Evolutionary conservation across 768 basidiomycete genomes (phyloP), one percentile per base, ranked within the genome.

Genomic region (Dioszegia crocea): DNA sequence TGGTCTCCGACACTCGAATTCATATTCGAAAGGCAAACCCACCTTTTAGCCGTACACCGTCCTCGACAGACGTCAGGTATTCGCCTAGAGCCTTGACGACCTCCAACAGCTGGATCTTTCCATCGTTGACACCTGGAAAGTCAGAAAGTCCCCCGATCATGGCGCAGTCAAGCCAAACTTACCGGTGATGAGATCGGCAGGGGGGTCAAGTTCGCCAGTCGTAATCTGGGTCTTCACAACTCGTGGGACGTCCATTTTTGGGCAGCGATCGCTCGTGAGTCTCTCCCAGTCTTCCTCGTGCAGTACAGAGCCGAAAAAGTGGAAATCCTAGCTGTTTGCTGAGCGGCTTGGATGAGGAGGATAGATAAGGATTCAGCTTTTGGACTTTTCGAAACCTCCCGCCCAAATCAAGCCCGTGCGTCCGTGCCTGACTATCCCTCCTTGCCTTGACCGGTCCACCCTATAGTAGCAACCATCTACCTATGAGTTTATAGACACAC

Each of bases 51-150:
- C 94, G 82, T 11, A 87, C 76, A 3, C 81, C 79, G 66, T 87
- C 88, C 55, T 94, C 88, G 57, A 92, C 89, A 1, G 89, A 85
- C 0, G 89, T 93, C 14, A 99, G 80, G 69, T 88, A 91, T 65
- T 89, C 87, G 40, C 90, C 90, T 0, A 96, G 82, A 24, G 86
- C 85, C 71, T 89, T 91, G 33, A 98, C 89, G 21, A 98, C 78
- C 61, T 86, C 83, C 4, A 92, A 79, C 14, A 96, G 79, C 19
- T 85, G 82, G 9, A 83, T 76, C 21, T 80, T 75, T 19, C 84
- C 85, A 60, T 79, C 79, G 14, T 84, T 82, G 54, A 86, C 78
- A 48, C 79, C 85, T 86, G 64, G 9, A 8, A 38, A 17, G 33
- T 51, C 48, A 56, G 41, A 43, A 31, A 14, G 14, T 17, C 50